A percentile compares a stretch with the other conserved stretches of the same genome.
phyloP scores from a whole-genome alignment of 495 filamentous ascomycete genomes.

The Penicillium malachiteum region DNA sequence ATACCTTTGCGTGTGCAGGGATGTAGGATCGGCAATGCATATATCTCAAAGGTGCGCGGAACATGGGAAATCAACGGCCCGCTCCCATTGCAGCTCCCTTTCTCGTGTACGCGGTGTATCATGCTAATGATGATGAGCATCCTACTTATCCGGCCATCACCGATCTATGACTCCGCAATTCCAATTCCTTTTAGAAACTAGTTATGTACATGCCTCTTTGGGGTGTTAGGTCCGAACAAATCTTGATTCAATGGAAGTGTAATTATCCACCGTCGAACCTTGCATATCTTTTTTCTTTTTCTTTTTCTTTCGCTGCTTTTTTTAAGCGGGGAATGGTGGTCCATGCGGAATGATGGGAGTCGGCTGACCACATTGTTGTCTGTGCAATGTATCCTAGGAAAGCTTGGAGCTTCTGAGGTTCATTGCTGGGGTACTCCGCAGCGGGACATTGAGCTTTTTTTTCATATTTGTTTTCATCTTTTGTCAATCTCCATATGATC shows the following conservation, averaged over 20 bases:
- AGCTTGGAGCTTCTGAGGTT: background rate
- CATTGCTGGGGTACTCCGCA: no score
- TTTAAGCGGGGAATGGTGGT: constrained; percentile 5
- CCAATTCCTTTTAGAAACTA: background rate
- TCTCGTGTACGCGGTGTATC: no score
- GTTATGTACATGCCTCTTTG: background rate
- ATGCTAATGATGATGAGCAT: no score
- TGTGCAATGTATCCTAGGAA: background rate
- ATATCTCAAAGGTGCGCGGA: background rate
- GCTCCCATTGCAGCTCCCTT: background rate
- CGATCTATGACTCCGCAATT: background rate
- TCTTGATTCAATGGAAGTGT: background rate
- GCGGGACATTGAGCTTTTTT: no score
- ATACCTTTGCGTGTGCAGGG: background rate
- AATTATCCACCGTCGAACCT: constrained; percentile 3
- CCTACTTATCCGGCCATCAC: no score
- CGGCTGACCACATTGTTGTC: background rate
- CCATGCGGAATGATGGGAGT: constrained; percentile 6
- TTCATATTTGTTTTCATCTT: background rate
- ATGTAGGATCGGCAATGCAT: constrained; percentile 9
- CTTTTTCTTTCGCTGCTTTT: background rate
- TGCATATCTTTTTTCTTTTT: constrained; percentile 1
- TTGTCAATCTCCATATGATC: background rate
- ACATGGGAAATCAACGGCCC: background rate
- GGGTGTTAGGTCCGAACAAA: background rate